Evolutionary conservation across 805 yeast species (phyloP).

Genomic region (Saccharomycopsis guyanensis): DNA sequence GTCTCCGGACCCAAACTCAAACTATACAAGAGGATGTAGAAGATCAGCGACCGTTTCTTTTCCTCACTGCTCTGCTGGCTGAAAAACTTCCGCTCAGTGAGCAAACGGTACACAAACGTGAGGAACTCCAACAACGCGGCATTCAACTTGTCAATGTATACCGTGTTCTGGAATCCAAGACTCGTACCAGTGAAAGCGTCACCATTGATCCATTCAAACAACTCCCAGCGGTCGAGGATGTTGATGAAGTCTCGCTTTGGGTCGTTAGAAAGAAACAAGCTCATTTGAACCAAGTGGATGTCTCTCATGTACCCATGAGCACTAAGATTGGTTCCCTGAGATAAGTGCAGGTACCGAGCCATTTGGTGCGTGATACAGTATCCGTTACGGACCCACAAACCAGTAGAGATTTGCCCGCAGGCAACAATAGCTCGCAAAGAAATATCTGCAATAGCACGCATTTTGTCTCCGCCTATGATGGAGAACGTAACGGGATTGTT

Average conservation of each 20-base stretch:
- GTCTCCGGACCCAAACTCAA: conserved; percentile 17
- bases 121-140: conserved; percentile 36
- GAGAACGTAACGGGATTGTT: conserved; percentile 3
- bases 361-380: conserved; percentile 67
- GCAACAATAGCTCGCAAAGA: conserved; percentile 71
- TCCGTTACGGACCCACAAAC: conserved; percentile 94
- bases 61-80: conserved; percentile 5
- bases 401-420: conserved; percentile 74
- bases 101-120: conserved; percentile 14
- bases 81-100: conserved; percentile 20
- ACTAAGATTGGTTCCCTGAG: conserved; percentile 38
- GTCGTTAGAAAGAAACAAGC: conserved; percentile 47
- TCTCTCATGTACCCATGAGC: conserved; percentile 82
- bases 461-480: neutral
- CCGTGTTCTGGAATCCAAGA: conserved; percentile 32
- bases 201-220: conserved; percentile 6
- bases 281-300: conserved; percentile 57
- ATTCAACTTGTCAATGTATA: conserved; percentile 29
- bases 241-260: conserved; percentile 55
- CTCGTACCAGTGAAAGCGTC: neutral
- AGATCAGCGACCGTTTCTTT: conserved; percentile 3
- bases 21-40: conserved; percentile 6
- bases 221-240: conserved; percentile 35
- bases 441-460: conserved; percentile 33
- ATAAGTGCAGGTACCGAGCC: conserved; percentile 63